Conservation (phyloP, 768 basidiomycete genomes). For the Holtermanniella nyarrowii region DNA sequence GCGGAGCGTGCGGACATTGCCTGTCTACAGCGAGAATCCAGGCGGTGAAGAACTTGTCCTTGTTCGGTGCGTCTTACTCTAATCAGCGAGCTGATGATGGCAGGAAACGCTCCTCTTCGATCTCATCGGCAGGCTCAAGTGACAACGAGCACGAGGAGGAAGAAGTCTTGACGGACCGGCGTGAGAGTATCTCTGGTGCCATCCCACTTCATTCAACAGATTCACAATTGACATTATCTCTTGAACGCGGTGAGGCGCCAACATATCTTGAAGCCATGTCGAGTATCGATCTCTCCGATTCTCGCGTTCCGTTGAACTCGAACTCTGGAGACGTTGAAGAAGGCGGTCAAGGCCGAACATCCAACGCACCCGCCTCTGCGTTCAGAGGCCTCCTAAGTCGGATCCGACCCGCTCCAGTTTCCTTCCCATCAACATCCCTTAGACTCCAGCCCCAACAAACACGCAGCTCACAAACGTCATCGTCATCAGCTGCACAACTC, state of each 20-base stretch:
- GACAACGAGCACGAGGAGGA: background rate
- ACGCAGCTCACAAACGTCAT: slow-evolving; percentile 11
- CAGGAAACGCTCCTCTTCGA: slow-evolving; percentile 9
- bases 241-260: slow-evolving; percentile 28
- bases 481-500: slow-evolving; percentile 20
- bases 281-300: slow-evolving; percentile 1
- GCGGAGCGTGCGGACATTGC: slow-evolving; percentile 25
- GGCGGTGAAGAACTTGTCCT: slow-evolving; percentile 33
- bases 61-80: slow-evolving; percentile 19
- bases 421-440: slow-evolving; percentile 11
- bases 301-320: slow-evolving; percentile 7
- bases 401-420: slow-evolving; percentile 1
- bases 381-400: slow-evolving; percentile 22
- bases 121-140: background rate
- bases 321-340: slow-evolving; percentile 7
- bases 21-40: slow-evolving; percentile 29
- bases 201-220: background rate
- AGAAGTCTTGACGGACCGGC: background rate
- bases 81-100: background rate
- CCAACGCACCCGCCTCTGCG: slow-evolving; percentile 16
- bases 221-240: background rate
- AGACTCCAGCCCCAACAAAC: slow-evolving; percentile 5
- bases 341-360: slow-evolving; percentile 1
- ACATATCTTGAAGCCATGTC: slow-evolving; percentile 35
- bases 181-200: no score